Base-by-base conservation (phyloP, 2,329 filamentous ascomycete species). In the Chaetomiaceae sp. region DNA sequence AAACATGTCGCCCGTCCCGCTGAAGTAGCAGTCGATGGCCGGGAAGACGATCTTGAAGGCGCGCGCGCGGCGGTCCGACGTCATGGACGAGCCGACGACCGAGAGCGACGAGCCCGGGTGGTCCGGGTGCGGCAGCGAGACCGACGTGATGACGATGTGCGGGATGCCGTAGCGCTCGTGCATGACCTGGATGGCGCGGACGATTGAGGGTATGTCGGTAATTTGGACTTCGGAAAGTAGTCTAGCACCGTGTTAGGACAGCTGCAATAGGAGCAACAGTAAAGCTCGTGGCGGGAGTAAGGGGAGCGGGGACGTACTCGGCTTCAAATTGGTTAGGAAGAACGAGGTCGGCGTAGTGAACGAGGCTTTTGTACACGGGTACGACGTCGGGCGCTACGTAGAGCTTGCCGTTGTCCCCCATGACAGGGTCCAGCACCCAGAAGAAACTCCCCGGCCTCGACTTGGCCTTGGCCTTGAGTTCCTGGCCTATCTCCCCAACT, bases 1-100 rank as follows among this genome's bases (percentile, higher is more conserved):
- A 62, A 98, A 97, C 91, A 98, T 96, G 70, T 98, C 93, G 38
- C 93, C 93, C 0, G 94, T 97, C 33, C 93, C 93, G 58, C 86
- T 89, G 68, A 97, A 98, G 73, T 93, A 95, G 68, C 89, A 87
- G 62, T 95, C 86, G 49, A 96, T 83, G 22, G 84, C 79, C 0
- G 91, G 89, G 47, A 96, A 88, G 46, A 86, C 81, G 59, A 97
- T 83, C 59, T 84, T 83, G 73, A 97, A 98, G 42, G 91, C 76
- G n/a, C 93, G 83, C 0, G 91, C 81, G 34, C 73, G 73, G 54
- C 80, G 78, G 52, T 66, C 70, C 38, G 73, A 77, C 45, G 73
- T 76, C 61, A 82, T 83, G 15, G 83, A 88, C 10, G 86, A 90
- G 46, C 89, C 89, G 47, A 94, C 79, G 29, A 93, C 79, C 20